Evolutionary conservation across 2,329 filamentous ascomycete genomes (phyloP), one percentile per base, ranked within the genome.

Genomic region (Colletotrichum sp.): DNA sequence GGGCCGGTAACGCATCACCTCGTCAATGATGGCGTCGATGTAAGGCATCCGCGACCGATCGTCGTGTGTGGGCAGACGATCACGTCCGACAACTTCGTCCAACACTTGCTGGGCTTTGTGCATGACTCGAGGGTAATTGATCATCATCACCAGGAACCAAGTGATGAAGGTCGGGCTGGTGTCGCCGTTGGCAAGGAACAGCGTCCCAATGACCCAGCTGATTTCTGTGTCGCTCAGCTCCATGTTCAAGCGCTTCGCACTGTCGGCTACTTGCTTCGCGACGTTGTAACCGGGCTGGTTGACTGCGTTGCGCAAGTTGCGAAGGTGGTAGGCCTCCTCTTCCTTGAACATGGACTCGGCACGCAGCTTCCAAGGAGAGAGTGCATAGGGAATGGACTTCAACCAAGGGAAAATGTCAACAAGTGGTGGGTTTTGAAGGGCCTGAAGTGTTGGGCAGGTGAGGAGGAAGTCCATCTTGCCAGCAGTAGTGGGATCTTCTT

Each of bases 61-160:
- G 0, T 78, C 74, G 16, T 81, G 79, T 1, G 32, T 64, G 0
- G 83, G 83, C 2, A 85, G 65, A 9, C 81, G 76, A 7, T 82
- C 79, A 0, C 77, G 64, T 1, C 87, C 81, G 1, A 82, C 82
- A 6, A 87, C 83, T 1, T 79, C 75, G 71, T 89, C 86, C 9
- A 89, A 80, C 44, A 85, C 80, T 18, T 79, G 76, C 70, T 87
- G 86, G 1, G 88, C 88, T 69, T 84, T 86, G 13, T 57, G 34
- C 8, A 84, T 79, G 32, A 77, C 82, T 6, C 68, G 64, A 2
- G 60, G 44, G 6, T 78, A 44, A 9, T 79, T 79, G 32, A 83
- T 68, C 75, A 82, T 83, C 4, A 82, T 81, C 3, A 83, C 77
- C 16, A 84, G 72, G 39, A 84, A 82, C 76, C 81, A 84, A 21